phyloP scores from a whole-genome alignment of 306 rosid genomes.

The Trifolium repens region DNA sequence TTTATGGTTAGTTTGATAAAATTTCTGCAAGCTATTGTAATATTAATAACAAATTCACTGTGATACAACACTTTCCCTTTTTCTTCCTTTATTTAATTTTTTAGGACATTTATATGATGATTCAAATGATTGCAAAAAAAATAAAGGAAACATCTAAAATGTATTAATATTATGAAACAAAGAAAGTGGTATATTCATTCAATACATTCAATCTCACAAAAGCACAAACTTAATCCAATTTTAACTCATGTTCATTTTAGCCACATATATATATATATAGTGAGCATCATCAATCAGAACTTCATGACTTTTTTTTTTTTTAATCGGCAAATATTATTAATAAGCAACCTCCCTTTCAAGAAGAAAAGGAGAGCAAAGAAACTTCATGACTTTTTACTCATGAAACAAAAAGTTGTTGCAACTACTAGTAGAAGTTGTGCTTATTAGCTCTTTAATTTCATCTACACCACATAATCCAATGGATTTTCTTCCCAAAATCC shows the following conservation, averaged over 20 bases:
- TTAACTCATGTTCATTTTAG: constrained; percentile 48
- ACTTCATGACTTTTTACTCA: constrained; percentile 58
- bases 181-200: constrained; percentile 12
- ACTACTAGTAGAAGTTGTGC: constrained; percentile 40
- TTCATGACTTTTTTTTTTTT: constrained; percentile 56
- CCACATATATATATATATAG: constrained; percentile 7
- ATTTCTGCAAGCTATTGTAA: no score
- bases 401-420: constrained; percentile 67
- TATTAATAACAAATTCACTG: no score
- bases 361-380: no score
- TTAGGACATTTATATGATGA: background rate
- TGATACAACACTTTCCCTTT: no score
- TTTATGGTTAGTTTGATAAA: no score
- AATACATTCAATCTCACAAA: constrained; percentile 23
- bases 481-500: constrained; percentile 58
- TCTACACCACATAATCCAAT: constrained; percentile 68
- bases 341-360: no score
- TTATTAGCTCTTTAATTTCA: constrained; percentile 71
- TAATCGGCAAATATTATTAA: no score
- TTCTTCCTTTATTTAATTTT: background rate
- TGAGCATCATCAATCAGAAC: constrained; percentile 68
- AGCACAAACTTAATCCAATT: constrained; percentile 40
- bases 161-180: background rate
- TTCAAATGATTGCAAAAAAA: background rate
- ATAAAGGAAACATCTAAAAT: constrained; percentile 17